These are phyloP conservation scores for Vararia minispora DNA, from an alignment of 768 basidiomycete species.

Conservation along the genomic window DNA sequence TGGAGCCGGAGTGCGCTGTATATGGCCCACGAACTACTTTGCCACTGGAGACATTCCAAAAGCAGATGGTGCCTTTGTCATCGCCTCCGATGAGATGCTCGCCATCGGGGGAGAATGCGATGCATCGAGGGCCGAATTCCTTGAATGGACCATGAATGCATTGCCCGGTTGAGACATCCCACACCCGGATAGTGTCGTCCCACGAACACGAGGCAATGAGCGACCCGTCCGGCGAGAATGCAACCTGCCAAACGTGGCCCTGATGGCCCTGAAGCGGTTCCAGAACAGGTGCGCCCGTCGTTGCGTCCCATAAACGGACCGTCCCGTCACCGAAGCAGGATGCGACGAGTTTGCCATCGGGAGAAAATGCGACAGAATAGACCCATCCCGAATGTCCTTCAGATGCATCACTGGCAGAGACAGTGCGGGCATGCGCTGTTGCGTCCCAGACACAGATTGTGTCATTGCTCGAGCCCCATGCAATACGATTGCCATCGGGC, in stretches of 20 bases:
- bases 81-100: not conserved
- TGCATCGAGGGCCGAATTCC: slow-evolving; percentile 39
- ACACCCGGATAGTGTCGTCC: slow-evolving; percentile 5
- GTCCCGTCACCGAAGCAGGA: too few species aligned
- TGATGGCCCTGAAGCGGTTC: slow-evolving; percentile 35
- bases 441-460: too few species aligned
- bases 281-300: slow-evolving; percentile 12
- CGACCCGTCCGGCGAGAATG: slow-evolving; percentile 27
- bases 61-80: not conserved
- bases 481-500: too few species aligned
- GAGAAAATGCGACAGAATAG: too few species aligned
- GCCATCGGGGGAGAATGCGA: slow-evolving; percentile 33
- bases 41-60: slow-evolving; percentile 4
- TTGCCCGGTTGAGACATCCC: slow-evolving; percentile 2
- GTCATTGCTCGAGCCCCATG: too few species aligned
- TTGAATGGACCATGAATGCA: slow-evolving; percentile 24
- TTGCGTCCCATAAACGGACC: slow-evolving; percentile 15
- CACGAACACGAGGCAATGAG: not conserved
- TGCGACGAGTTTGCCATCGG: too few species aligned
- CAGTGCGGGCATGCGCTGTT: too few species aligned
- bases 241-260: slow-evolving; percentile 39
- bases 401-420: too few species aligned
- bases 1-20: not conserved
- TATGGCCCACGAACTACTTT: not conserved
- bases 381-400: too few species aligned